Percentiles rank a stretch among this genome's conserved stretches.
phyloP scores from a whole-genome alignment of 2,329 filamentous ascomycete genomes.

The Lanzia echinophila region DNA sequence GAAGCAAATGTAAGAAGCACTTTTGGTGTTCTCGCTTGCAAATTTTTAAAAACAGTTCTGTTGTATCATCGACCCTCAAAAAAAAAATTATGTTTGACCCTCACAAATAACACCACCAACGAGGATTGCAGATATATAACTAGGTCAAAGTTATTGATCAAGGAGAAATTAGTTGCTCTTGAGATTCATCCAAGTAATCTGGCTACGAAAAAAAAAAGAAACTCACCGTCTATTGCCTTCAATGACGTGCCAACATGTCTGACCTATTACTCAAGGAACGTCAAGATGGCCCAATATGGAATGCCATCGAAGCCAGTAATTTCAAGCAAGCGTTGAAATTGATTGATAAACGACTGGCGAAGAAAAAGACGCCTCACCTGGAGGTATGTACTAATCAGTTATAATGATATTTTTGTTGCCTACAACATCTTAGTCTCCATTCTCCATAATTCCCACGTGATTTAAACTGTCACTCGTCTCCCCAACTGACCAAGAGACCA shows the following conservation, averaged over 20 bases:
- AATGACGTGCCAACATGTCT: constrained; percentile 16
- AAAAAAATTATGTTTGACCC: not conserved
- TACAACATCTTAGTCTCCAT: not conserved
- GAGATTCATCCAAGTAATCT: too few species aligned
- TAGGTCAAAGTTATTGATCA: not conserved
- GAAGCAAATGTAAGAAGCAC: too few species aligned
- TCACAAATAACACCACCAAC: not conserved
- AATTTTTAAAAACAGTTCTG: not conserved
- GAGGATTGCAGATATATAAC: too few species aligned
- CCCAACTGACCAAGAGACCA: not conserved
- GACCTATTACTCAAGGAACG: constrained; percentile 23
- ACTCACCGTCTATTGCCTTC: not conserved
- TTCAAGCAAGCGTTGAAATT: constrained; percentile 32
- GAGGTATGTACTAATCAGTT: constrained; percentile 22
- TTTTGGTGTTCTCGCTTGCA: constrained; percentile 4
- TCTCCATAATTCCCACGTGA: not conserved
- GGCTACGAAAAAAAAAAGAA: too few species aligned
- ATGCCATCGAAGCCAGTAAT: constrained; percentile 30
- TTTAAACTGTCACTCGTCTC: not conserved
- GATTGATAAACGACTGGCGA: constrained; percentile 30
- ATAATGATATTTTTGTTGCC: not conserved
- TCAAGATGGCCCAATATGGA: constrained; percentile 29
- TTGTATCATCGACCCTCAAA: not conserved
- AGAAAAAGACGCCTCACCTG: constrained; percentile 27
- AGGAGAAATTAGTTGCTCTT: not conserved